A percentile compares a stretch with the other conserved stretches of the same genome.
Evolutionary conservation across 1,284 basidiomycete genomes (phyloP).

Genomic region (Rhodotorula sp.): DNA sequence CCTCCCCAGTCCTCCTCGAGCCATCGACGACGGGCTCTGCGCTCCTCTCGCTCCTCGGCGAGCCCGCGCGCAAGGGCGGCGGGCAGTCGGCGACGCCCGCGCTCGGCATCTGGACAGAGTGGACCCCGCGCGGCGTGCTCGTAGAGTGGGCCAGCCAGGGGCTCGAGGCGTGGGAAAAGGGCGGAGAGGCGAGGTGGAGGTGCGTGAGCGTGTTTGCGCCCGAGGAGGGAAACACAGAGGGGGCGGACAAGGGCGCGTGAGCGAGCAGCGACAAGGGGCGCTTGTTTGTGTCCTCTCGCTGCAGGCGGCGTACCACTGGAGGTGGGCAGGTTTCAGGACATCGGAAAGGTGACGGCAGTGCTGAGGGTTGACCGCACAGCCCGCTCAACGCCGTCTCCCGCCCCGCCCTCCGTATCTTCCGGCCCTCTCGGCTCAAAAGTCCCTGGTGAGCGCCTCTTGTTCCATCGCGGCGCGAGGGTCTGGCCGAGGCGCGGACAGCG

Average conservation of each 20-base stretch:
- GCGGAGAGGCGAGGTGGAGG: constrained; percentile 74
- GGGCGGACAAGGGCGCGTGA: constrained; percentile 11
- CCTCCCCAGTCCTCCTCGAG: constrained; percentile 56
- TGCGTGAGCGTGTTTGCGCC: constrained; percentile 65
- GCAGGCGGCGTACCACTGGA: too few species aligned
- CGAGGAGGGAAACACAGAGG: constrained; percentile 17
- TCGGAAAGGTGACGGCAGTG: too few species aligned
- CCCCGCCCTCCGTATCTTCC: too few species aligned
- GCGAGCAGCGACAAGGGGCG: too few species aligned
- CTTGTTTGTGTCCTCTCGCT: too few species aligned
- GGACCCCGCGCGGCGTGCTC: constrained; percentile 66
- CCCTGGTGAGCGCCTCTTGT: too few species aligned
- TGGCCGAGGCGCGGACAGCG: too few species aligned
- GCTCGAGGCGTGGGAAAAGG: constrained; percentile 78
- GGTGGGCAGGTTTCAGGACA: too few species aligned
- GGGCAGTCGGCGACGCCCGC: constrained; percentile 65
- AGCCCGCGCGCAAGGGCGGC: constrained; percentile 82
- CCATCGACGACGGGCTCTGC: constrained; percentile 68
- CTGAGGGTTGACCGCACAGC: too few species aligned
- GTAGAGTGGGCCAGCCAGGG: constrained; percentile 78
- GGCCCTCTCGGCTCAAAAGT: too few species aligned
- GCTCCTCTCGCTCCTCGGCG: constrained; percentile 70
- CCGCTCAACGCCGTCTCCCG: too few species aligned
- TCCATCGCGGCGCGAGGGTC: too few species aligned
- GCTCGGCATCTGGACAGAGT: constrained; percentile 88